These are phyloP conservation scores for Pseudoneurospora amorphoporcata DNA, from an alignment of 495 filamentous ascomycete genomes.

Conservation along the genomic window DNA sequence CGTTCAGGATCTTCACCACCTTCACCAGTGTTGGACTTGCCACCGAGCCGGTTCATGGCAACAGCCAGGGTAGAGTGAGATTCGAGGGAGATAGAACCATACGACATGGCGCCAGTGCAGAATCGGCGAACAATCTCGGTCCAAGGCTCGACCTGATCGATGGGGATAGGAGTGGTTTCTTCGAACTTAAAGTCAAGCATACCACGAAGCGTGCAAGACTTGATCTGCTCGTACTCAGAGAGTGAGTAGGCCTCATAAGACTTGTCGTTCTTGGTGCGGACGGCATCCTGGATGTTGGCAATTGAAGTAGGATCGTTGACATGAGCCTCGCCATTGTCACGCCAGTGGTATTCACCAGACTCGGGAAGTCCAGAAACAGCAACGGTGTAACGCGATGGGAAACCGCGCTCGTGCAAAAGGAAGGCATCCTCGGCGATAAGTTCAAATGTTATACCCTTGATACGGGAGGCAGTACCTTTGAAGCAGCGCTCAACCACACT, in stretches of 20 bases:
- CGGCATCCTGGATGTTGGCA: constrained; percentile 96
- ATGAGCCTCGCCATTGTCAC: constrained; percentile 96
- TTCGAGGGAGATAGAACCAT: constrained; percentile 99
- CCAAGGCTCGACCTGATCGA: constrained; percentile 98
- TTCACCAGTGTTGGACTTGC: constrained; percentile 98
- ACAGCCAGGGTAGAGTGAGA: constrained; percentile 95
- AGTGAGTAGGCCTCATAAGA: constrained; percentile 97
- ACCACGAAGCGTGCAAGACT: constrained; percentile 91
- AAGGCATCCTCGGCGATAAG: constrained; percentile 95
- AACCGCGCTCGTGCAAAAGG: constrained; percentile 92
- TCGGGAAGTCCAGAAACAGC: constrained; percentile 79
- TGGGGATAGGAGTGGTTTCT: constrained; percentile 72
- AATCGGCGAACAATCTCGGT: constrained; percentile 97
- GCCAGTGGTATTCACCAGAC: constrained; percentile 98
- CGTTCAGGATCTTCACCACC: constrained; percentile 96
- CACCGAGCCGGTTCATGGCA: constrained; percentile 95
- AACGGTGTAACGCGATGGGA: constrained; percentile 70
- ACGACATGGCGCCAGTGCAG: constrained; percentile 99
- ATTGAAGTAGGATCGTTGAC: constrained; percentile 94
- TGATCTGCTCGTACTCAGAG: constrained; percentile 94
- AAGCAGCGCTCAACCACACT: constrained; percentile 95
- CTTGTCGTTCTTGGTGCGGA: constrained; percentile 98
- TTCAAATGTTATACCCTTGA: constrained; percentile 92
- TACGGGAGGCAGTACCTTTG: constrained; percentile 87
- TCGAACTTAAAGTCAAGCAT: constrained; percentile 98